These are phyloP conservation scores for Xylaria sp. DNA, from an alignment of 2,329 filamentous ascomycete species.

Conservation along the genomic window DNA sequence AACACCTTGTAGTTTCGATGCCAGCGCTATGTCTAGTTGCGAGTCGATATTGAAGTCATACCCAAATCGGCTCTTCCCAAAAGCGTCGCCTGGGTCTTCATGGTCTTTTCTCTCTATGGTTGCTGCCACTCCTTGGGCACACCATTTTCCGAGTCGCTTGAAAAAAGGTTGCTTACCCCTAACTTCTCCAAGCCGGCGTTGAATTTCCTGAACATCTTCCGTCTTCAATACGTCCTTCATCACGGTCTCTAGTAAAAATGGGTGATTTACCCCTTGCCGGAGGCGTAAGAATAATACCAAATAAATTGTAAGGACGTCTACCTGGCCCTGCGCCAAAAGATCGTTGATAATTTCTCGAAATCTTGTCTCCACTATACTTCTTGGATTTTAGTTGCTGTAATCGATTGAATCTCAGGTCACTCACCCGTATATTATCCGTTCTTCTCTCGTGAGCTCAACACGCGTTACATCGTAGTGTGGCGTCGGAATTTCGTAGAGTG, in stretches of 20 bases:
- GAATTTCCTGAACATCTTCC: slow-evolving; percentile 13
- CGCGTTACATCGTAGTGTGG: slow-evolving; percentile 6
- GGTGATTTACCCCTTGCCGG: slow-evolving; percentile 25
- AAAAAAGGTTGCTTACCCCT: neutral
- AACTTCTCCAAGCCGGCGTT: neutral
- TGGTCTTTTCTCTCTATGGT: neutral
- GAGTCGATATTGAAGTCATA: slow-evolving; percentile 20
- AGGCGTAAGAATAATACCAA: slow-evolving; percentile 21
- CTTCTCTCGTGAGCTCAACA: slow-evolving; percentile 25
- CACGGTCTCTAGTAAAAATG: slow-evolving; percentile 27
- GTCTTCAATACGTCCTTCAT: slow-evolving; percentile 16
- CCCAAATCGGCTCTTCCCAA: slow-evolving; percentile 28
- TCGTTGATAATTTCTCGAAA: slow-evolving; percentile 15
- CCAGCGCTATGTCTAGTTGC: slow-evolving; percentile 11
- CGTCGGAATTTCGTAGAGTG: slow-evolving; percentile 29
- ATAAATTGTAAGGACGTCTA: neutral
- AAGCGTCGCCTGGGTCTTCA: neutral
- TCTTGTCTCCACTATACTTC: slow-evolving; percentile 21
- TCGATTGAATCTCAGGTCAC: neutral
- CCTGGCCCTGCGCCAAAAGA: neutral
- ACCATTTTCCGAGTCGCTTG: slow-evolving; percentile 30
- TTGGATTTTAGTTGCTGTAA: neutral
- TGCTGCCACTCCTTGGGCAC: neutral
- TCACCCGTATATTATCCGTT: slow-evolving; percentile 34
- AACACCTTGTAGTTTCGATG: slow-evolving; percentile 6